Conservation (phyloP, 2,329 filamentous ascomycete species). For the Phoma sp. region DNA sequence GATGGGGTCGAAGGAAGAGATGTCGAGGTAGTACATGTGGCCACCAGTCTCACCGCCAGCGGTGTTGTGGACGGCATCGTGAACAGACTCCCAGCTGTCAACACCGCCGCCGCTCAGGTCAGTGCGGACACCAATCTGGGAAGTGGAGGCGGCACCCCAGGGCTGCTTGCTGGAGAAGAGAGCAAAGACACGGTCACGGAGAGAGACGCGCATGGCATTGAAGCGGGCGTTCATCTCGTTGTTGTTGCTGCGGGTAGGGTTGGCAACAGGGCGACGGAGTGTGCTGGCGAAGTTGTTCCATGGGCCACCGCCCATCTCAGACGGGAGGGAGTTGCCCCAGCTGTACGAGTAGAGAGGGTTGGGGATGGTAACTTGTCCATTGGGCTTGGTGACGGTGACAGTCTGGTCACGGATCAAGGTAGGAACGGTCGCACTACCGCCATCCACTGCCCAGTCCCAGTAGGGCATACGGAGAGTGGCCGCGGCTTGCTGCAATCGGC, state of each 20-base stretch:
- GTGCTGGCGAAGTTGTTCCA: conserved; percentile 42
- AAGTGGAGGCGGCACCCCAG: conserved; percentile 41
- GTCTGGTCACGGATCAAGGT: conserved; percentile 50
- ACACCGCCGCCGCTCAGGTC: conserved; percentile 36
- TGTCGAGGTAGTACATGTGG: conserved; percentile 75
- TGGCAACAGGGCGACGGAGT: conserved; percentile 42
- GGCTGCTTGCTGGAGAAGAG: conserved; percentile 44
- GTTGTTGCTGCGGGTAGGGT: conserved; percentile 49
- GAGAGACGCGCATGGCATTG: conserved; percentile 36
- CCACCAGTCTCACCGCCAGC: conserved; percentile 60
- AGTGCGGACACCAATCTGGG: conserved; percentile 42
- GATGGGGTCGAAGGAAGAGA: conserved; percentile 81
- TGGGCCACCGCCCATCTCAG: conserved; percentile 54
- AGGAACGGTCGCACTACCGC: conserved; percentile 37
- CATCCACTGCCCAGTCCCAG: conserved; percentile 57
- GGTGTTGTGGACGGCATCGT: conserved; percentile 46
- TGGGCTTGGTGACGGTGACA: conserved; percentile 54
- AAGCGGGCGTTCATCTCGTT: conserved; percentile 44
- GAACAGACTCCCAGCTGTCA: conserved; percentile 48
- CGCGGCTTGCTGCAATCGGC: conserved; percentile 52
- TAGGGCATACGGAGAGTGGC: conserved; percentile 54
- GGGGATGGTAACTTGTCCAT: conserved; percentile 47
- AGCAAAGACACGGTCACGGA: conserved; percentile 47
- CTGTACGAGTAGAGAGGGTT: conserved; percentile 58
- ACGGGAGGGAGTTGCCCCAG: conserved; percentile 61